These are phyloP conservation scores for Cicer yamashitae DNA, from an alignment of 306 rosid genomes.

Conservation along the genomic window DNA sequence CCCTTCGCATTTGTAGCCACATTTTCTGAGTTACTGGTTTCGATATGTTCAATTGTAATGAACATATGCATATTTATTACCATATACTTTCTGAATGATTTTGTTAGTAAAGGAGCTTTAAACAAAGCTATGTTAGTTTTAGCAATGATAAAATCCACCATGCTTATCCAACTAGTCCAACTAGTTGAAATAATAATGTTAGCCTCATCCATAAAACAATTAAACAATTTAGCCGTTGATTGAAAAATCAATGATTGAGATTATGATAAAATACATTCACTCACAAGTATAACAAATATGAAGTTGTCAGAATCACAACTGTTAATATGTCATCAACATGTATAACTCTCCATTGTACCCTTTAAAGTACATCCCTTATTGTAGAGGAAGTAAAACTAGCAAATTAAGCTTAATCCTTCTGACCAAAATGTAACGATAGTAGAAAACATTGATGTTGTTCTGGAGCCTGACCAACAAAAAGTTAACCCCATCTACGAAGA, in stretches of 20 bases:
- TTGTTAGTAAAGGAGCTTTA: conserved; percentile 6
- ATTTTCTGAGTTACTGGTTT: conserved; percentile 10
- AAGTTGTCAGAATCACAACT: not conserved
- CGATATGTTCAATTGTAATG: not conserved
- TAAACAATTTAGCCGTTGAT: not conserved
- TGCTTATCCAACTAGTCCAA: not conserved
- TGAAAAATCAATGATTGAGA: not conserved
- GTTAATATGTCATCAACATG: not conserved
- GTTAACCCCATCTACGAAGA: not conserved
- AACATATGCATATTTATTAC: conserved; percentile 5
- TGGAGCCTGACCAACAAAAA: conserved; percentile 7
- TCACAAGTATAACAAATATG: not conserved
- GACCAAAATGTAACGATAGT: not conserved
- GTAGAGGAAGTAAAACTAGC: not conserved
- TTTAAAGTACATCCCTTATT: not conserved
- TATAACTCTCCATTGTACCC: not conserved
- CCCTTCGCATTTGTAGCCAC: conserved; percentile 28
- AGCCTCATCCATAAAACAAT: not conserved
- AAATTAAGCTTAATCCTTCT: not conserved
- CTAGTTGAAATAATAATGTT: not conserved
- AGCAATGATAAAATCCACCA: not conserved
- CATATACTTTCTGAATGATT: not conserved
- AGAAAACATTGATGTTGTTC: not conserved
- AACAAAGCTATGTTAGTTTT: conserved; percentile 6
- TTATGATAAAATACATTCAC: not conserved